Base-by-base conservation (phyloP, 2,329 filamentous ascomycete genomes). In the Alternaria sp. region DNA sequence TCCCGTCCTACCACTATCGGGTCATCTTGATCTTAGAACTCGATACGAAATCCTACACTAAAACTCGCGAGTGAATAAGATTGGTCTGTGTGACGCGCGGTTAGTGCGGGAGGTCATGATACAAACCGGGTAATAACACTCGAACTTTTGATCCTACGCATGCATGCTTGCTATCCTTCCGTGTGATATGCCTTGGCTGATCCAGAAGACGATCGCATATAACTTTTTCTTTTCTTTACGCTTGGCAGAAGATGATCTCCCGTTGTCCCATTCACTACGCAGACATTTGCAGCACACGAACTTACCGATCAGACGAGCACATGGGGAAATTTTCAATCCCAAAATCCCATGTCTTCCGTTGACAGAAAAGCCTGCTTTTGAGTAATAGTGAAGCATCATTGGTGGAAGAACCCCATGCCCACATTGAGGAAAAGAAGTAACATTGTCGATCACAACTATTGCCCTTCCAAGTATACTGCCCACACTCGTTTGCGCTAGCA, bases 391-490 rank as follows among this genome's bases (percentile, higher is more conserved):
- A 36, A 24, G 20, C 32, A 38, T 8, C 0, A 49, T 49, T 49
- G 30, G 46, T 38, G 30, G 46, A 49, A 49, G 30, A 49, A n/a
- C 8, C 32, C 6, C 46, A 24, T n/a, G 20, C n/a, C 46, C 22
- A 24, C 14, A 8, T 24, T 38, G 7, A 49, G 46, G 32, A 49
- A 49, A 49, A 49, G 9, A 49, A 49, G 46, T 49, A 26, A 49
- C 46, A 49, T 49, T 49, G 46, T 36, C 30, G 30, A 49, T 38
- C 30, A 16, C 16, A 38, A 20, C 18, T 11, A 42, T 24, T 42
- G 14, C 20, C 39, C 12, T 42, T 42, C 20, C 30, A 49, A 49
- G 22, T n/a, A 49, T 12, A 22, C 32, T 26, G 8, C 8, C 30
- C 32, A 34, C 46, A 26, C 46, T 36, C 34, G 14, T 24, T 11